These are phyloP conservation scores for Hypocrella siamensis DNA, from an alignment of 2,329 filamentous ascomycete species.

Conservation along the genomic window DNA sequence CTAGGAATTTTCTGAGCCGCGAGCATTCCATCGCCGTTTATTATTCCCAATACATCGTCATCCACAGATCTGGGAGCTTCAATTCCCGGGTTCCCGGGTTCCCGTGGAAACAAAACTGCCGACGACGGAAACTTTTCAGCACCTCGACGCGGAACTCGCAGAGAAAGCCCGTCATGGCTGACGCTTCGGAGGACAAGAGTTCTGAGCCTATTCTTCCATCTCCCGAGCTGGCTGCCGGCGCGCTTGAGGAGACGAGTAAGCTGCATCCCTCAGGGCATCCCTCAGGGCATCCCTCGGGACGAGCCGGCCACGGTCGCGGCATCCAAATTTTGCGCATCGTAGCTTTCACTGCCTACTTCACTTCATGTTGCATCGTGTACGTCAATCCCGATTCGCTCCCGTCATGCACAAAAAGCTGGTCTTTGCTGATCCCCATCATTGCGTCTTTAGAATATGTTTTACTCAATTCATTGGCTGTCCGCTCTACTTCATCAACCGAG, in stretches of 20 bases:
- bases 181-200: constrained; percentile 8
- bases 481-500: constrained; percentile 59
- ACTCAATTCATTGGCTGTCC: constrained; percentile 66
- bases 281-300: constrained; percentile 36
- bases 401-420: no score
- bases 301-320: constrained; percentile 31
- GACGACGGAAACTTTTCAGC: no score
- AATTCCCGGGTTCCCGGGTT: no score
- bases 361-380: constrained; percentile 29
- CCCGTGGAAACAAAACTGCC: no score
- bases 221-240: constrained; percentile 12
- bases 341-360: constrained; percentile 37
- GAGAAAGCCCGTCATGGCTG: constrained; percentile 9
- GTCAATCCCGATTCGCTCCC: background rate
- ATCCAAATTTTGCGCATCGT: constrained; percentile 36
- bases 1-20: no score
- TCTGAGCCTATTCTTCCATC: constrained; percentile 13
- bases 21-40: no score
- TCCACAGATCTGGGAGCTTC: no score
- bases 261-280: constrained; percentile 1
- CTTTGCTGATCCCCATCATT: no score
- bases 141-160: no score
- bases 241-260: constrained; percentile 7
- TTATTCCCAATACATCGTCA: no score
- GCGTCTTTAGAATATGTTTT: constrained; percentile 36